Base-by-base conservation (phyloP, 164 flowering plant genomes). In the Malania oleifera region DNA sequence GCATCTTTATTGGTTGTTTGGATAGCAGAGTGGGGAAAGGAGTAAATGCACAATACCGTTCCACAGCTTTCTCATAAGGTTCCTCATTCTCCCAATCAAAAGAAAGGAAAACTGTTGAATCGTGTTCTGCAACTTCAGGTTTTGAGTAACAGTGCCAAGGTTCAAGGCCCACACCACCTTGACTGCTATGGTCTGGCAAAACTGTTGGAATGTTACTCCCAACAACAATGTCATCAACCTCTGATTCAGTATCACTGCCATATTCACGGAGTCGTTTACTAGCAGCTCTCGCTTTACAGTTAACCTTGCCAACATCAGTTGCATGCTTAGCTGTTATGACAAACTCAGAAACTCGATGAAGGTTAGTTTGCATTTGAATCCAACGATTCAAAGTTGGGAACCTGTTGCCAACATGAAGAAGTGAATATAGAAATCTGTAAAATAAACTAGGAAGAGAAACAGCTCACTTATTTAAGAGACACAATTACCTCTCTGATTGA, bases 301-400 rank as follows among this genome's bases (percentile, higher is more conserved):
- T 73, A 62, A 61, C 63, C 19, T 57, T 71, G 52, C 66, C 72
- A 63, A 62, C 77, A 53, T 75, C 74, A 60, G 64, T 54, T 34
- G 56, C 52, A 51, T 66, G 70, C 40, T 77, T 73, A 63, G 82
- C 49, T 61, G 80, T 75, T 34, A 77, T 75, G 67, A 90, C 86
- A 74, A 85, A 76, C 68, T 91, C 99, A 19, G 97, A 86, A 67
- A 88, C 89, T 70, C 95, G 83, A 72, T 90, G 97, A 52, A 86
- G 91, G 38, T 91, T 95, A 22, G 89, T 86, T 65, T 95, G 97
- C 97, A 88, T 85, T 70, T 95, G 99, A 59, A 95, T 95, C 99
- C 99, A 95, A 46, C 99, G 84, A 60, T 95, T 95, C 71, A 95
- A 72, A 59, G 99, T 95, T 26, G 97, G 92, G 68, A 82, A 95